phyloP scores from a whole-genome alignment of 1,139 yeast genomes.

The Sugiyamaella pinicola region DNA sequence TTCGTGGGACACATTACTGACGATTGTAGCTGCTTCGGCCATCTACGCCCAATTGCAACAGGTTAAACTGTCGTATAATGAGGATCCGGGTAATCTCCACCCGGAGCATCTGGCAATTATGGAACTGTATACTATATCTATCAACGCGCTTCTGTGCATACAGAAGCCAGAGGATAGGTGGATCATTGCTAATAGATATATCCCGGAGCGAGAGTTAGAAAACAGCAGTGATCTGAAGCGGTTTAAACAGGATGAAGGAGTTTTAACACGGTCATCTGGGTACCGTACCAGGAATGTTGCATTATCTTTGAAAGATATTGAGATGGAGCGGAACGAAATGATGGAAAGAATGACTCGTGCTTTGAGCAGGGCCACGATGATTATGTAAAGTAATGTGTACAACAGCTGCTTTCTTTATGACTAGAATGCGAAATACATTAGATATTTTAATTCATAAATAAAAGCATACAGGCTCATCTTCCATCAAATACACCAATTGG shows the following conservation, averaged over 20 bases:
- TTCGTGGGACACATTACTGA: too few species aligned
- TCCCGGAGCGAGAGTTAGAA: conserved; percentile 24
- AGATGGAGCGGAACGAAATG: conserved; percentile 27
- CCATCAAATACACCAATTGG: conserved; percentile 20
- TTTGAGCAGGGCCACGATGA: conserved; percentile 9
- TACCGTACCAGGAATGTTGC: conserved; percentile 26
- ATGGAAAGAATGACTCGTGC: conserved; percentile 15
- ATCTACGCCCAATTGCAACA: conserved; percentile 31
- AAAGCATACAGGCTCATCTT: neutral
- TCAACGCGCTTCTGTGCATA: conserved; percentile 38
- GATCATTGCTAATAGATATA: conserved; percentile 32
- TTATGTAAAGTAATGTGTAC: conserved; percentile 10
- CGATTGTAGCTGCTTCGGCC: conserved; percentile 31
- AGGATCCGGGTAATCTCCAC: conserved; percentile 12
- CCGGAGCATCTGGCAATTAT: conserved; percentile 20
- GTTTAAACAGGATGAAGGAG: conserved; percentile 7
- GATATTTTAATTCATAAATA: too few species aligned
- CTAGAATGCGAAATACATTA: neutral
- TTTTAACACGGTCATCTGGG: conserved; percentile 13
- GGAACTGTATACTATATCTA: conserved; percentile 27
- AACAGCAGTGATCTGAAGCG: conserved; percentile 18
- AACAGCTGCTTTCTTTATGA: too few species aligned
- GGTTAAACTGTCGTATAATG: conserved; percentile 19
- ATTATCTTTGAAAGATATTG: conserved; percentile 28
- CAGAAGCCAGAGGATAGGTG: conserved; percentile 37